These are phyloP conservation scores for Fusarium illudens DNA, from an alignment of 2,329 filamentous ascomycete genomes.

Conservation along the genomic window DNA sequence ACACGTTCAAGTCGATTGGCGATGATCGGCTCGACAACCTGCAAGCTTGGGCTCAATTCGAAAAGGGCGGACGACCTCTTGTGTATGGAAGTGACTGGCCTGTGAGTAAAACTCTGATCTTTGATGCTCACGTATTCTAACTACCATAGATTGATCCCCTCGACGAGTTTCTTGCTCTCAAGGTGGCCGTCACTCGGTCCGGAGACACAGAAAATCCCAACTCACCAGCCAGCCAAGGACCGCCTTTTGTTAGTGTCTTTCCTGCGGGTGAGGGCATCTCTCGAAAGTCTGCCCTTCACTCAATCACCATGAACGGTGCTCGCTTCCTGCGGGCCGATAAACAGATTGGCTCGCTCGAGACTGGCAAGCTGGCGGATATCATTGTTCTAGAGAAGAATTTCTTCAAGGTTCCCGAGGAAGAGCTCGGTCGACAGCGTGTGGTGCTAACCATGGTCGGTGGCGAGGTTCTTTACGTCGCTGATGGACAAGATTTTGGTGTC, in stretches of 20 bases:
- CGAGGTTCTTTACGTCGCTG: slow-evolving; percentile 38
- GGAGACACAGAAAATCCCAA: slow-evolving; percentile 40
- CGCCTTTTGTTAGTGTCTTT: slow-evolving; percentile 31
- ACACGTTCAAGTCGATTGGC: slow-evolving; percentile 35
- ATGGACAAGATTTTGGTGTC: slow-evolving; percentile 36
- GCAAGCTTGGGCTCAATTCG: slow-evolving; percentile 34
- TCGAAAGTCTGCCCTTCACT: slow-evolving; percentile 29
- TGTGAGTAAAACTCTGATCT: slow-evolving; percentile 17
- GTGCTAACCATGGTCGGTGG: slow-evolving; percentile 42
- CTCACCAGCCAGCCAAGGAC: slow-evolving; percentile 35
- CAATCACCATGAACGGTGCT: slow-evolving; percentile 38
- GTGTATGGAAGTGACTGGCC: slow-evolving; percentile 43
- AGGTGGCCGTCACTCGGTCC: slow-evolving; percentile 39
- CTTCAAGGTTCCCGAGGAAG: slow-evolving; percentile 37
- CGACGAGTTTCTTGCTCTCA: slow-evolving; percentile 41
- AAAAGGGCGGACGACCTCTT: slow-evolving; percentile 26
- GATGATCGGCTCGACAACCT: slow-evolving; percentile 41
- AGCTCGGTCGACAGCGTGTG: slow-evolving; percentile 37
- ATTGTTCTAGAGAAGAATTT: slow-evolving; percentile 40
- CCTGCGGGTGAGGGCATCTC: slow-evolving; percentile 34
- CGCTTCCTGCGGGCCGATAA: slow-evolving; percentile 39
- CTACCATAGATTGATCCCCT: slow-evolving; percentile 38
- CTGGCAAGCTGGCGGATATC: slow-evolving; percentile 40
- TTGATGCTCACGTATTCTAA: neutral
- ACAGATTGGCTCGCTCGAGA: slow-evolving; percentile 39